phyloP scores from a whole-genome alignment of 495 filamentous ascomycete species.

The Sabuloglossum arenarium region DNA sequence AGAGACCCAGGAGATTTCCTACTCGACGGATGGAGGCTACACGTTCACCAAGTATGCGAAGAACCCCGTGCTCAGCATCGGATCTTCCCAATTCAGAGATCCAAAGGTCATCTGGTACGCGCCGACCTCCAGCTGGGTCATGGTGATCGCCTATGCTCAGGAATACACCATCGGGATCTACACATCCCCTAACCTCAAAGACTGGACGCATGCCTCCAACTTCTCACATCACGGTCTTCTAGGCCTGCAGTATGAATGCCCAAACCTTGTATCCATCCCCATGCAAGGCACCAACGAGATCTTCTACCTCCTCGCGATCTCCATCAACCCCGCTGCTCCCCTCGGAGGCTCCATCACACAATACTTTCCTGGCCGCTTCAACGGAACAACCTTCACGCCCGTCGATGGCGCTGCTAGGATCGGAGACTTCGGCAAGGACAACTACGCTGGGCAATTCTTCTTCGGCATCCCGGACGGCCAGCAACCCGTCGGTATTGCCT shows the following conservation, averaged over 20 bases:
- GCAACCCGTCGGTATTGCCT: slow-evolving; percentile 26
- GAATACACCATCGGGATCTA: slow-evolving; percentile 31
- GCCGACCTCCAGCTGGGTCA: slow-evolving; percentile 25
- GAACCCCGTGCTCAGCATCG: slow-evolving; percentile 29
- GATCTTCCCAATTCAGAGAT: slow-evolving; percentile 31
- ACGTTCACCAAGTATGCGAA: slow-evolving; percentile 28
- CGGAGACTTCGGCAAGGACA: slow-evolving; percentile 34
- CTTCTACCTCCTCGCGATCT: slow-evolving; percentile 28
- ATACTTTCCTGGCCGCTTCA: slow-evolving; percentile 29
- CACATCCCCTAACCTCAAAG: slow-evolving; percentile 28
- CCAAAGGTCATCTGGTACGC: slow-evolving; percentile 34
- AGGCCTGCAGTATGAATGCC: slow-evolving; percentile 37
- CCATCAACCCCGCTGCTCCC: slow-evolving; percentile 35
- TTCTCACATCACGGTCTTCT: slow-evolving; percentile 30
- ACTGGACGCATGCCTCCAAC: slow-evolving; percentile 32
- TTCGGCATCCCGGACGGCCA: slow-evolving; percentile 21
- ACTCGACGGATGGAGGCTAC: slow-evolving; percentile 31
- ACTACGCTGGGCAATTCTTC: slow-evolving; percentile 34
- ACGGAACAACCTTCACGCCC: slow-evolving; percentile 26
- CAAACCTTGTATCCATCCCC: slow-evolving; percentile 27
- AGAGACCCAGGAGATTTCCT: slow-evolving; percentile 34
- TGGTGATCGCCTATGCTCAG: slow-evolving; percentile 25
- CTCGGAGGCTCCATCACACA: slow-evolving; percentile 28
- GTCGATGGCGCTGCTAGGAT: slow-evolving; percentile 21
- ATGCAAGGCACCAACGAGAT: slow-evolving; percentile 17